Evolutionary conservation across 2,329 filamentous ascomycete genomes (phyloP).

Genomic region (Plenodomus lindquistii): DNA sequence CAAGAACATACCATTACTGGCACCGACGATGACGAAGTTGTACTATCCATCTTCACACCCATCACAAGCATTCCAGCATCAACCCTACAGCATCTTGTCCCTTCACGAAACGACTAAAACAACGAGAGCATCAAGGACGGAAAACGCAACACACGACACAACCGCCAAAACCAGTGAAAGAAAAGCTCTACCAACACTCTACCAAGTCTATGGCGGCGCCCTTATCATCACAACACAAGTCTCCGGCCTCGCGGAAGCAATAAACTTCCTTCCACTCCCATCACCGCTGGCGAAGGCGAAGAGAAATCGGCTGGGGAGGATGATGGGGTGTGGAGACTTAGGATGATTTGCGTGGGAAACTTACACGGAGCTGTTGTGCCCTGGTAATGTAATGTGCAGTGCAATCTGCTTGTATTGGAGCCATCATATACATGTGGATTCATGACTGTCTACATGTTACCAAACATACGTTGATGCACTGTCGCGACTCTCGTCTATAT

Average conservation of each 20-base stretch:
- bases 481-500: no score
- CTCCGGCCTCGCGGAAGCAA: conserved; percentile 32
- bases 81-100: no score
- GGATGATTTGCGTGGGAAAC: neutral
- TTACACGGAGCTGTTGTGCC: no score
- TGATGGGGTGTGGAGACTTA: neutral
- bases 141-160: neutral
- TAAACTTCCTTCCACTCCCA: conserved; percentile 20
- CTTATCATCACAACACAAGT: conserved; percentile 36
- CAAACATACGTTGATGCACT: no score
- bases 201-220: conserved; percentile 50
- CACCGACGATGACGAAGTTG: neutral
- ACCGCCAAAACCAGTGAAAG: neutral
- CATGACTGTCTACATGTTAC: no score
- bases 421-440: no score
- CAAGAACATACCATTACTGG: neutral
- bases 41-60: neutral
- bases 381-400: no score
- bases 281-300: conserved; percentile 5
- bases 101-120: no score
- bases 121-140: neutral
- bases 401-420: no score
- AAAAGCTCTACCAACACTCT: neutral
- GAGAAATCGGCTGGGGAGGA: neutral
- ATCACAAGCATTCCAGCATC: no score